These are phyloP conservation scores for Colletotrichum nymphaeae DNA, from an alignment of 2,329 filamentous ascomycete genomes.

Conservation along the genomic window DNA sequence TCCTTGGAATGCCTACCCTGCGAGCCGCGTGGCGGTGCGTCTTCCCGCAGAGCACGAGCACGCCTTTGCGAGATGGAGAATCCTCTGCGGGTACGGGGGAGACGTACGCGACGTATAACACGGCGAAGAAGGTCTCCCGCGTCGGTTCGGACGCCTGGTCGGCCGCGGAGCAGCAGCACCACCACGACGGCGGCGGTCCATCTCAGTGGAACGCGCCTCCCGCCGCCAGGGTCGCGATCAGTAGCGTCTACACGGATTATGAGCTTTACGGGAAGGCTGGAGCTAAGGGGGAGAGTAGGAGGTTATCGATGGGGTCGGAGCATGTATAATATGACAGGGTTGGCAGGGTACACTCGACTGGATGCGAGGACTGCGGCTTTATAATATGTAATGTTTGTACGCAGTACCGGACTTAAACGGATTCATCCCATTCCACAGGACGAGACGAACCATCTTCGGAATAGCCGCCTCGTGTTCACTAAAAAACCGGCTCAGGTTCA, in stretches of 20 bases:
- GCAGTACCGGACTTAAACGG: too few species aligned
- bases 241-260: constrained; percentile 8
- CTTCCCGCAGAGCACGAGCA: not conserved
- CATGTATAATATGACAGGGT: not conserved
- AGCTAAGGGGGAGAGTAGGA: not conserved
- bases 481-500: not conserved
- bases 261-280: constrained; percentile 11
- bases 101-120: not conserved
- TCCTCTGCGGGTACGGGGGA: not conserved
- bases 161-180: not conserved
- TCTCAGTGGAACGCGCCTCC: constrained; percentile 1
- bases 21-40: constrained; percentile 13
- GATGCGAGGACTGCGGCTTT: not conserved
- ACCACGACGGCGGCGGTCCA: not conserved
- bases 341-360: not conserved
- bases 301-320: constrained; percentile 8
- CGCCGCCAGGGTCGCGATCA: not conserved
- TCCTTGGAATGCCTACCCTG: constrained; percentile 26
- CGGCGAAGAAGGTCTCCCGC: not conserved
- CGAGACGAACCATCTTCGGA: not conserved
- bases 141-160: not conserved
- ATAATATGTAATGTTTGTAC: not conserved
- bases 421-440: not conserved
- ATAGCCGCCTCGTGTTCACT: not conserved
- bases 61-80: not conserved